These are phyloP conservation scores for Ambrosia trifida DNA, from an alignment of 129 eudicot genomes.

Conservation along the genomic window DNA sequence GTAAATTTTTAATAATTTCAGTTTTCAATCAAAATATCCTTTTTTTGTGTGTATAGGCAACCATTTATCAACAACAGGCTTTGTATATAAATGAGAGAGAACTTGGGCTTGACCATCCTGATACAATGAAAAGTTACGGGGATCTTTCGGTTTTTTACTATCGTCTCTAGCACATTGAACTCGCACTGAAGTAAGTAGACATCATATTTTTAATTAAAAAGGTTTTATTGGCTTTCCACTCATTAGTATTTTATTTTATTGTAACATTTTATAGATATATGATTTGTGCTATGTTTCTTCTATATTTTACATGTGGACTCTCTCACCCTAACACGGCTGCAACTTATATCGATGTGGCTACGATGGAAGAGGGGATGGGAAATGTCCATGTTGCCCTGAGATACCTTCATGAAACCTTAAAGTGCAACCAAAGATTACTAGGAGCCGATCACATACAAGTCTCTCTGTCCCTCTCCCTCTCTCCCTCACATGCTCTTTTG, in stretches of 20 bases:
- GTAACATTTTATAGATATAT: constrained; percentile 61
- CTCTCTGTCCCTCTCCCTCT: constrained; percentile 27
- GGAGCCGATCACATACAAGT: constrained; percentile 99
- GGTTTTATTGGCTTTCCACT: constrained; percentile 12
- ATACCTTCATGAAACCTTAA: constrained; percentile 98
- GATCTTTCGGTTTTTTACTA: constrained; percentile 98
- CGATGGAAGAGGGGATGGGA: constrained; percentile 99
- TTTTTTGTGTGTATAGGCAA: constrained; percentile 57
- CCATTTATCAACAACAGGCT: constrained; percentile 97
- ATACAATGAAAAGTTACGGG: constrained; percentile 99
- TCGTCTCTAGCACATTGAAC: constrained; percentile 94
- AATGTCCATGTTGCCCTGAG: constrained; percentile 96
- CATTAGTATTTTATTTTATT: not conserved
- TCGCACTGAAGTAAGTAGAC: constrained; percentile 81
- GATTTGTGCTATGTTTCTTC: constrained; percentile 90
- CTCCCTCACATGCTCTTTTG: constrained; percentile 4
- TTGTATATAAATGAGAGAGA: constrained; percentile 98
- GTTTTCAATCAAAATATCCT: not conserved
- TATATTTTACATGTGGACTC: constrained; percentile 95
- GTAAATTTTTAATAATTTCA: not conserved
- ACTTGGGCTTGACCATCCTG: constrained; percentile 99
- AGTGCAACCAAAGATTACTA: constrained; percentile 85
- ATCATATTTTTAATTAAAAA: constrained; percentile 3
- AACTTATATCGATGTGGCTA: constrained; percentile 93
- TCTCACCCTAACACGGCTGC: constrained; percentile 99